Base-by-base conservation (phyloP, 2,329 filamentous ascomycete genomes). In the Periconia digitata region DNA sequence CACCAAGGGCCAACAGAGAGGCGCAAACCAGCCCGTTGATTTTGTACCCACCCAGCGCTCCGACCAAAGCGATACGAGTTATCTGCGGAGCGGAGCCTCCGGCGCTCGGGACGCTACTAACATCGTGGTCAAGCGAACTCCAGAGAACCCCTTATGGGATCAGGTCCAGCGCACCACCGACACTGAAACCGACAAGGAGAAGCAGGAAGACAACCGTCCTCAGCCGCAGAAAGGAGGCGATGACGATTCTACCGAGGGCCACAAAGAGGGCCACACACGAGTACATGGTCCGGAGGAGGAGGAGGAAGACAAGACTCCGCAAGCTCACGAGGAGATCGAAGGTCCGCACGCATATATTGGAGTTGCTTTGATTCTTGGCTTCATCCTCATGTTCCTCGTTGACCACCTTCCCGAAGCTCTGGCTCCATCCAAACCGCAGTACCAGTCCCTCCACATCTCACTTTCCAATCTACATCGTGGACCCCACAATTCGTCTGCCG, bases 311-410 rank as follows among this genome's bases (percentile, higher is more conserved):
- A 64, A 74, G 16, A 23, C 22, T 6, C 29, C 24, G 15, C 74
- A 77, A 38, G 71, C 83, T 17, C 59, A 61, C 32, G 63, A 65
- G 20, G 57, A 70, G 3, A 66, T 76, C 23, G 64, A 74, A 16
- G 76, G 79, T n/a, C 83, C 84, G 2, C 84, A 76, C 82, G 91
- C 70, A 78, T 94, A 89, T 73, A 88, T 99, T 49, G 94, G 94
- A 5, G 79, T 97, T 45, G 90, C 92, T 2, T 77, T 99, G 43
- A 84, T 95, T 46, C 76, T 89, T 15, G 94, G 94, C 12, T 99
- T 97, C 72, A 85, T 96, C 48, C 81, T 96, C 56, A 99, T 99
- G 94, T 97, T 96, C 67, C 81, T 99, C 18, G 87, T 99, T 64
- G 92, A 99, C 72, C 61, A 71, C 47, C 52, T 71, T 17, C 61